Evolutionary conservation across 2,329 filamentous ascomycete genomes (phyloP).

Genomic region (Diaporthe batatas): DNA sequence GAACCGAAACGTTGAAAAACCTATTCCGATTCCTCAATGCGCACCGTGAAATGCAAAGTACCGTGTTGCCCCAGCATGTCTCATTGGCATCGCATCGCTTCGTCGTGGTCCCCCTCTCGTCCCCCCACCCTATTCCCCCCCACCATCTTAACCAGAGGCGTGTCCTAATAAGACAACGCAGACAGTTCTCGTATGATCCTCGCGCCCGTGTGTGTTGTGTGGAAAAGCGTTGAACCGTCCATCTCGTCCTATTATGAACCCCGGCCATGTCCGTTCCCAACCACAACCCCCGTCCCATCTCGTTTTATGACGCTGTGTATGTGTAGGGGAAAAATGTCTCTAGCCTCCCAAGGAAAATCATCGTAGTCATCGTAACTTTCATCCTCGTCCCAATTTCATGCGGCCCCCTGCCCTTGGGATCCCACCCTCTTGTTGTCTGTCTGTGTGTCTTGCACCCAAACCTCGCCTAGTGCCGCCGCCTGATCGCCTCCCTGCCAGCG

Average conservation of each 20-base stretch:
- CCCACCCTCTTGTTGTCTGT: background rate
- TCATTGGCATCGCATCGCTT: constrained; percentile 36
- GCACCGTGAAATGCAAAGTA: constrained; percentile 35
- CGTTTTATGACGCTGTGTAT: constrained; percentile 32
- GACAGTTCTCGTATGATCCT: background rate
- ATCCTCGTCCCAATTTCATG: constrained; percentile 43
- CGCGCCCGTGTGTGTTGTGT: constrained; percentile 8
- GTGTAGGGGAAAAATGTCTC: constrained; percentile 28
- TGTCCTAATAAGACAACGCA: background rate
- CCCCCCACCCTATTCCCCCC: background rate
- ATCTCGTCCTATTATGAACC: constrained; percentile 13
- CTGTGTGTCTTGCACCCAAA: constrained; percentile 3
- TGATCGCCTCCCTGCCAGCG: constrained; percentile 59
- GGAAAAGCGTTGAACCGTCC: constrained; percentile 25
- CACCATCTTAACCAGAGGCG: background rate
- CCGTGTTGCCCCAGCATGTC: constrained; percentile 28
- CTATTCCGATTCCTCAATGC: constrained; percentile 41
- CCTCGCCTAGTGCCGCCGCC: constrained; percentile 54
- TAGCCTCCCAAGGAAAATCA: constrained; percentile 24
- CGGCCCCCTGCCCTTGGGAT: constrained; percentile 44
- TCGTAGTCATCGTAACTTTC: constrained; percentile 38
- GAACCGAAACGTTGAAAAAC: constrained; percentile 31
- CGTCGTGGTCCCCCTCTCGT: constrained; percentile 16
- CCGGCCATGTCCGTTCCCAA: constrained; percentile 22
- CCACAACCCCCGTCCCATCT: constrained; percentile 22